Conservation (phyloP, 2,329 filamentous ascomycete genomes). For the Phaeomoniella chlamydospora region DNA sequence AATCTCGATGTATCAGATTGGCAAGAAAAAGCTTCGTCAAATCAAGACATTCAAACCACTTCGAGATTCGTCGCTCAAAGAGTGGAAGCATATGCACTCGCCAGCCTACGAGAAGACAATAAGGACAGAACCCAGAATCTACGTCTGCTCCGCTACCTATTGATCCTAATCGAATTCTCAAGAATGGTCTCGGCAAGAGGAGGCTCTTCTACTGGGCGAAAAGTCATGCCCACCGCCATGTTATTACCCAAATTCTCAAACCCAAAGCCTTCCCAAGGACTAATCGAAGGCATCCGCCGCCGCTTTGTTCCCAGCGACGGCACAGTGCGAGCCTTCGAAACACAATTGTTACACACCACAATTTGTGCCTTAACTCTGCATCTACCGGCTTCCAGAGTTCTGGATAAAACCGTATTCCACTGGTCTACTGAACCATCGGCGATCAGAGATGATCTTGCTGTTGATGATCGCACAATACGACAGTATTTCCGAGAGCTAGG, state of each 20-base stretch:
- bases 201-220: background rate
- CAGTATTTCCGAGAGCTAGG: constrained; percentile 32
- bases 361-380: constrained; percentile 31
- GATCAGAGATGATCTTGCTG: constrained; percentile 26
- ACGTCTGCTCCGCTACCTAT: constrained; percentile 29
- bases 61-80: background rate
- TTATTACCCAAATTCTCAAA: background rate
- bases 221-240: background rate
- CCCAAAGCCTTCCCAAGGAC: background rate
- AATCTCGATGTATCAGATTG: constrained; percentile 28
- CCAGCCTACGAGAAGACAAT: background rate
- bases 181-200: constrained; percentile 2
- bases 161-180: constrained; percentile 26
- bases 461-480: constrained; percentile 17
- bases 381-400: constrained; percentile 19
- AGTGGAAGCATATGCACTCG: background rate
- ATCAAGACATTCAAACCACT: background rate
- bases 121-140: constrained; percentile 10
- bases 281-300: constrained; percentile 5
- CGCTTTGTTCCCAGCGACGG: constrained; percentile 14
- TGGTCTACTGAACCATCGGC: constrained; percentile 26
- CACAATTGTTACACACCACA: constrained; percentile 28
- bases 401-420: constrained; percentile 6
- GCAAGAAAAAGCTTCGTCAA: constrained; percentile 5
- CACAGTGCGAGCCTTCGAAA: constrained; percentile 21